Evolutionary conservation across 768 basidiomycete genomes (phyloP), one percentile per base, ranked within the genome.

Genomic region (Hydnum rufescens): DNA sequence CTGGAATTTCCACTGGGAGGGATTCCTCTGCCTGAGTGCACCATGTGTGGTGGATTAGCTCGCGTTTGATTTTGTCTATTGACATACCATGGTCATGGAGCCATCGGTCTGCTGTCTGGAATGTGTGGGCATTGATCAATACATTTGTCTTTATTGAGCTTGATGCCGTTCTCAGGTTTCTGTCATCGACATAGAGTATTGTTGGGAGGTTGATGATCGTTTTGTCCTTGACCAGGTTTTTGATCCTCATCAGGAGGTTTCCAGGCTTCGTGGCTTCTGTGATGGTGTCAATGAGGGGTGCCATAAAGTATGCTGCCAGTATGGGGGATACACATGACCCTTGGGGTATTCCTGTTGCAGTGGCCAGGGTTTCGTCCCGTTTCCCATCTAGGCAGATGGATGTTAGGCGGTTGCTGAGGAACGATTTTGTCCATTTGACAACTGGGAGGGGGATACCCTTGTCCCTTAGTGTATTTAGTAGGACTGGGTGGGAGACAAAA

Each of bases 151-250:
- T 4, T 4, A 57, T 53, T 5, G 57, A 34, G 19, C 34, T 29
- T 4, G 56, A 57, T 0, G 56, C 26, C 6, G 48, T 55, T 5
- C 31, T 31, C 3, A 57, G 4, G 5, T 55, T 53, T 22, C 56
- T 57, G 26, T 57, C 56, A 48, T 57, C 56, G 16, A 57, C 52
- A 34, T 44, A 57, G 4, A 43, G 8, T 13, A 26, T 39, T 19
- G 34, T 39, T 39, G 26, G 25, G 8, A 16, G 44, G 13, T 47
- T 47, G 36, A 8, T 8, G 19, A 19, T 8, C 36, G 19, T 39
- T 8, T 8, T 8, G 36, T 39, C 13, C 19, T 19, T 8, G 36
- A 39, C 8, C 19, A 39, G 36, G 19, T 39, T 8, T 39, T 39
- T 8, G 36, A 8, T 39, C 13, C 13, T 39, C 36, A 39, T 39